phyloP scores from a whole-genome alignment of 441 rosid species.

The Viola pubescens region DNA sequence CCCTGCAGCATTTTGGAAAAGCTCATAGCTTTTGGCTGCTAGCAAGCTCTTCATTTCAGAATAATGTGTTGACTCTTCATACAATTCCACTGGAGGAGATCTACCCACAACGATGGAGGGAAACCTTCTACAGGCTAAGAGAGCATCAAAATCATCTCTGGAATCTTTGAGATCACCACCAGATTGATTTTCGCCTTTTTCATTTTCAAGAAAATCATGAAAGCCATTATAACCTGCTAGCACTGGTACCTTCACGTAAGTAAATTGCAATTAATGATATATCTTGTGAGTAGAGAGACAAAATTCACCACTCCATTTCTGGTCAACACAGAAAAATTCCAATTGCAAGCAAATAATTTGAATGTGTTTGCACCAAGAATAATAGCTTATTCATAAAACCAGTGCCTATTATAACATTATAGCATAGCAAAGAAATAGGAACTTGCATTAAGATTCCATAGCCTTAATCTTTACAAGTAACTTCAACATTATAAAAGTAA shows the following conservation, averaged over 20 bases:
- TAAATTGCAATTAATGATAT: conserved; percentile 14
- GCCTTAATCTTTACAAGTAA: too few relatives aligned
- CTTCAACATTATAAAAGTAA: too few relatives aligned
- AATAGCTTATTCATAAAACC: too few relatives aligned
- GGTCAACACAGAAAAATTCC: too few relatives aligned
- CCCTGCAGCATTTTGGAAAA: conserved; percentile 28
- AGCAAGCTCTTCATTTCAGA: conserved; percentile 27
- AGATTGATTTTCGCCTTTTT: conserved; percentile 36
- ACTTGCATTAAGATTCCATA: too few relatives aligned
- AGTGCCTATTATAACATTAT: too few relatives aligned
- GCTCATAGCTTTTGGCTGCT: conserved; percentile 30
- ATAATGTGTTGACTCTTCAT: conserved; percentile 30
- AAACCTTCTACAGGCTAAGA: conserved; percentile 56
- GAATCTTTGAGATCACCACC: conserved; percentile 30
- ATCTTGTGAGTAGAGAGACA: conserved; percentile 1
- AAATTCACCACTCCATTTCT: not conserved
- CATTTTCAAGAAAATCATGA: conserved; percentile 45
- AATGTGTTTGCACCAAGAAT: too few relatives aligned
- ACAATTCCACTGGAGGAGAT: conserved; percentile 54
- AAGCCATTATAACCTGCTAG: conserved; percentile 38
- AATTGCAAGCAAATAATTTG: too few relatives aligned
- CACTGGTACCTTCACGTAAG: conserved; percentile 50
- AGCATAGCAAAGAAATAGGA: too few relatives aligned
- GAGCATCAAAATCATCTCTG: conserved; percentile 37
- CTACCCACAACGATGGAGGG: conserved; percentile 74